Evolutionary conservation across 2,329 filamentous ascomycete species (phyloP), one percentile per base, ranked within the genome.

Genomic region (Ampelomyces quisqualis): DNA sequence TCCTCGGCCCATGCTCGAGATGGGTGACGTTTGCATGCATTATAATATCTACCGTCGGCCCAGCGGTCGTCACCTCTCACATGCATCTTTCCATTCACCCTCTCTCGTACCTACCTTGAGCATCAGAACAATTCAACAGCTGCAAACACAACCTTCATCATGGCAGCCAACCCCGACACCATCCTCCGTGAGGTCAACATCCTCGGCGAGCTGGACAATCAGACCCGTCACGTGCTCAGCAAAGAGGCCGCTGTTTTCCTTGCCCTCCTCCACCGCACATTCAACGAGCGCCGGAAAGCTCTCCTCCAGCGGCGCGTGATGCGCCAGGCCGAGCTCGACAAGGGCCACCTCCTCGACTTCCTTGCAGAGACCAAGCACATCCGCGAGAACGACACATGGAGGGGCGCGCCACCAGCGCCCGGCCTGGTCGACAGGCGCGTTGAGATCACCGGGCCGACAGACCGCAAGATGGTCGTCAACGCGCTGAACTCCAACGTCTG

Each of bases 381-480:
- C 70, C 89, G 93, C 60, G 90, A 97, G 60, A 88, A 95, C 71
- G 81, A 87, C 68, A 84, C 90, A 59, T 98, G 93, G 93, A 93
- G 82, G 74, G 93, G 89, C 49, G 90, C 93, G 29, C 81, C 86
- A 36, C 93, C 93, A 13, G 93, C 91, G 6, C 91, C 93, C 0
- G 93, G 93, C 43, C 80, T 97, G 40, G 83, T 95, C 30, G 93
- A 98, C 75, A 85, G 93, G 53, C 83, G 93, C 47, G 88, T 96
- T 21, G 93, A 98, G 77, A 98, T 97, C 64, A 98, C 93, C 4
- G 93, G 93, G 7, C 93, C 93, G 1, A 96, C 90, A 5, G 93
- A 97, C 73, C 81, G 93, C 57, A 98, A 97, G 80, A 98, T 98
- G 93, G 90, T 97, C 33, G 88, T 97, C 50, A 98, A 98, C 70